A percentile compares a stretch with the other conserved stretches of the same genome.
Conservation (phyloP, 441 rosid species). For the Geranium incanum region DNA sequence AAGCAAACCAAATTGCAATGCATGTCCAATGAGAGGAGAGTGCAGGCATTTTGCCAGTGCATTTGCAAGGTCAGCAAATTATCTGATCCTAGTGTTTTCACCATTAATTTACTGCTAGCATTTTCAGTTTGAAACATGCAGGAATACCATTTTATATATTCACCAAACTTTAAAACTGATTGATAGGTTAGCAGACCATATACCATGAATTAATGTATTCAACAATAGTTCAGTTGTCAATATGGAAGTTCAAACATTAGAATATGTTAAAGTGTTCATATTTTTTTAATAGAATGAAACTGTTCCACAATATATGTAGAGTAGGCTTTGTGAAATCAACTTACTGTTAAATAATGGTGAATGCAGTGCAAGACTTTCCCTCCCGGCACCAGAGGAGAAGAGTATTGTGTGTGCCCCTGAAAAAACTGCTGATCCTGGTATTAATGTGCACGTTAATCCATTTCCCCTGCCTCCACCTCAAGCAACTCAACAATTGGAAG, state of each 20-base stretch:
- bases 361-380: conserved; percentile 84
- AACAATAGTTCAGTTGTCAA: background rate
- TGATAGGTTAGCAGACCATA: background rate
- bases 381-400: conserved; percentile 86
- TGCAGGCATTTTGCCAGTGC: conserved; percentile 99
- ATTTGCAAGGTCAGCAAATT: conserved; percentile 67
- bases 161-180: background rate
- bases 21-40: conserved; percentile 97
- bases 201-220: background rate
- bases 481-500: conserved; percentile 30
- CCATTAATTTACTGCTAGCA: background rate
- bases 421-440: conserved; percentile 25
- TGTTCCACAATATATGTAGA: conserved; percentile 3
- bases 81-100: conserved; percentile 13
- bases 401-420: conserved; percentile 35
- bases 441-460: conserved; percentile 30
- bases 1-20: conserved; percentile 92
- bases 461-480: conserved; percentile 38
- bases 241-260: background rate
- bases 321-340: conserved; percentile 9
- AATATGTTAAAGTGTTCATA: background rate
- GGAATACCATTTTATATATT: background rate
- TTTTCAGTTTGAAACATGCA: conserved; percentile 4
- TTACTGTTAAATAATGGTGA: conserved; percentile 16
- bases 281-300: background rate